A percentile compares a stretch with the other conserved stretches of the same genome.
Conservation (phyloP, 2,329 filamentous ascomycete genomes). For the Lachnellula occidentalis region DNA sequence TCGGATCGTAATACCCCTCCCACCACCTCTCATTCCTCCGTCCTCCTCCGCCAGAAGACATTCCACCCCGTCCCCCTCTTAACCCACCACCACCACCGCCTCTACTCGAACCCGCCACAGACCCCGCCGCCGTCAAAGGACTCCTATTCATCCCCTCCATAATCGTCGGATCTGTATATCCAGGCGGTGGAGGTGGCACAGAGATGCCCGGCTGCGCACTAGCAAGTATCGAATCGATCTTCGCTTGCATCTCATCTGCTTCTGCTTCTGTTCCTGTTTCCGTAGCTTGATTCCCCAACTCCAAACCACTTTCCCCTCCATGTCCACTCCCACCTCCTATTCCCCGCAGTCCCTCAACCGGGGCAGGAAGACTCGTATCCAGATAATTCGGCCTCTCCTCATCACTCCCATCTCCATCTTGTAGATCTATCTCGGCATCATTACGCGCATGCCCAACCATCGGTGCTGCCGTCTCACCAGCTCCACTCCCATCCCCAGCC, state of each 20-base stretch:
- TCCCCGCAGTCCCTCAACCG: constrained; percentile 28
- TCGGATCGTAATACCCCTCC: constrained; percentile 62
- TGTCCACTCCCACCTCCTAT: constrained; percentile 21
- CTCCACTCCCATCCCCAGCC: constrained; percentile 1
- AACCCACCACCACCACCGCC: constrained; percentile 10
- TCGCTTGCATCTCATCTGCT: constrained; percentile 20
- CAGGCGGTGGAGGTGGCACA: constrained; percentile 4
- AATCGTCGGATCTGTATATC: not conserved
- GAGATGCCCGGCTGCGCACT: constrained; percentile 5
- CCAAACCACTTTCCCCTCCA: constrained; percentile 12
- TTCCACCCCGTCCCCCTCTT: constrained; percentile 5
- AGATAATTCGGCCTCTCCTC: constrained; percentile 19
- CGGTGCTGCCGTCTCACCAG: not conserved
- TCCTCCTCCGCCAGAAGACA: constrained; percentile 22
- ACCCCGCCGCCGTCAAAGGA: constrained; percentile 4
- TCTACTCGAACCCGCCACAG: constrained; percentile 8
- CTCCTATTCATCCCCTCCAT: not conserved
- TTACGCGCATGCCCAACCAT: constrained; percentile 1
- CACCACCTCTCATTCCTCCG: constrained; percentile 51
- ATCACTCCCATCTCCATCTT: constrained; percentile 9
- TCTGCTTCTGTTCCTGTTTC: constrained; percentile 24
- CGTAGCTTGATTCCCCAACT: constrained; percentile 25
- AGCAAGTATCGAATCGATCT: constrained; percentile 25
- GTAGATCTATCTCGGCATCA: constrained; percentile 24
- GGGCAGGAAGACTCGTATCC: constrained; percentile 22